Evolutionary conservation across 2,329 filamentous ascomycete genomes (phyloP).

Genomic region (Phyllosticta citriasiana): DNA sequence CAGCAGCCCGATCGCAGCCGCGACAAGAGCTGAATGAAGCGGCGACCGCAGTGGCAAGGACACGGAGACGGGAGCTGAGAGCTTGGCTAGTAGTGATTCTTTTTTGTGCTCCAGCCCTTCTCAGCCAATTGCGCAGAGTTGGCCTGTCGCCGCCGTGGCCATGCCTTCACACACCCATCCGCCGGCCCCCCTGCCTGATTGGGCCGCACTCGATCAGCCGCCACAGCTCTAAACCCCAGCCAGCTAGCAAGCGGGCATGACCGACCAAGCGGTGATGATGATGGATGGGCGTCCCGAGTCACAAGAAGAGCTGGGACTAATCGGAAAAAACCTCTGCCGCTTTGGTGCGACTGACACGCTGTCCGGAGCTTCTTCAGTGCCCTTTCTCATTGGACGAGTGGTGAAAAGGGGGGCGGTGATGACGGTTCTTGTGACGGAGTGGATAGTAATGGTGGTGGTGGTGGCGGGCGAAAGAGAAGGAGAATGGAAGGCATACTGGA

Average conservation of each 20-base stretch:
- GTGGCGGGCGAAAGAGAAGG: no score
- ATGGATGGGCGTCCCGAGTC: neutral
- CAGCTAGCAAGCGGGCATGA: neutral
- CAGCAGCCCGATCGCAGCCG: neutral
- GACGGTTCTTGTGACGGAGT: no score
- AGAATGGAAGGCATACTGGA: no score
- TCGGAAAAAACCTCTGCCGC: neutral
- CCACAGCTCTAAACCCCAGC: neutral
- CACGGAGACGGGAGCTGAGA: neutral
- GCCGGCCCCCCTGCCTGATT: neutral
- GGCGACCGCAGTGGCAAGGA: neutral
- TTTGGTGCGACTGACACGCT: neutral
- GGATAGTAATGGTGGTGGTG: no score
- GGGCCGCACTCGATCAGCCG: neutral
- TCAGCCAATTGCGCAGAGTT: neutral
- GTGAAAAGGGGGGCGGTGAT: no score
- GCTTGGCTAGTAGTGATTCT: neutral
- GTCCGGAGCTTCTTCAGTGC: neutral
- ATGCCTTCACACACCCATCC: neutral
- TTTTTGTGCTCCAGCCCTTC: neutral
- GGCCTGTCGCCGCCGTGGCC: neutral
- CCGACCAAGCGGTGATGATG: neutral
- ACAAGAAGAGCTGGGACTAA: neutral
- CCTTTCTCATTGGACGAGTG: neutral
- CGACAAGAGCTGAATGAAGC: neutral